Conservation (phyloP, 2,329 filamentous ascomycete species). For the Chrysoporthe puriensis region DNA sequence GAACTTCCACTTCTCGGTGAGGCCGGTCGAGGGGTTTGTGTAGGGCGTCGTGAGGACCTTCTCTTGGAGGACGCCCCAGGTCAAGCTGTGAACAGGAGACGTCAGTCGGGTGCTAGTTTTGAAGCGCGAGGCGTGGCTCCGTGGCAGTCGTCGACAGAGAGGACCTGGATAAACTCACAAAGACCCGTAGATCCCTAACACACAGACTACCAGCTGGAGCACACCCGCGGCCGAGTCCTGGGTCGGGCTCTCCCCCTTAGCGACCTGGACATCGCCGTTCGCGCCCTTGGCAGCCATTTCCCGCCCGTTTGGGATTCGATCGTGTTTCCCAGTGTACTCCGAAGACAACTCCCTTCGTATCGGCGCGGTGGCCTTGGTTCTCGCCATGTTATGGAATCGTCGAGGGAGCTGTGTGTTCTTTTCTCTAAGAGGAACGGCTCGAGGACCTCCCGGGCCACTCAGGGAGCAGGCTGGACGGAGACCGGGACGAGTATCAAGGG, state of each 20-base stretch:
- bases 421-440: not conserved
- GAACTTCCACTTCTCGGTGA: conserved; percentile 83
- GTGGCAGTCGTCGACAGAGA: not conserved
- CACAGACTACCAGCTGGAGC: conserved; percentile 79
- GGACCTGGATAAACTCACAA: conserved; percentile 65
- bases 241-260: conserved; percentile 15
- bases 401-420: not conserved
- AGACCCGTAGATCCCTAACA: conserved; percentile 94
- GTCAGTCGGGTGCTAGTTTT: not conserved
- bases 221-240: conserved; percentile 55
- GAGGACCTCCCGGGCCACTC: not conserved
- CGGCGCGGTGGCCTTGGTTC: conserved; percentile 69
- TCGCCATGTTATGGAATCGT: conserved; percentile 61
- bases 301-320: conserved; percentile 39
- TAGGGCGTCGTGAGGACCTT: conserved; percentile 94
- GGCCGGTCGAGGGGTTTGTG: conserved; percentile 56
- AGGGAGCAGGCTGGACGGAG: not conserved
- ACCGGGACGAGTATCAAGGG: not conserved
- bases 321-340: conserved; percentile 61
- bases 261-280: conserved; percentile 36
- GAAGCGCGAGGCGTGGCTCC: not conserved
- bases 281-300: conserved; percentile 36
- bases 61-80: conserved; percentile 96
- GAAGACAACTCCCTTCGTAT: conserved; percentile 68
- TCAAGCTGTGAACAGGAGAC: conserved; percentile 61